phyloP scores from a whole-genome alignment of 2,329 filamentous ascomycete species.

The Chaetomium sp. region DNA sequence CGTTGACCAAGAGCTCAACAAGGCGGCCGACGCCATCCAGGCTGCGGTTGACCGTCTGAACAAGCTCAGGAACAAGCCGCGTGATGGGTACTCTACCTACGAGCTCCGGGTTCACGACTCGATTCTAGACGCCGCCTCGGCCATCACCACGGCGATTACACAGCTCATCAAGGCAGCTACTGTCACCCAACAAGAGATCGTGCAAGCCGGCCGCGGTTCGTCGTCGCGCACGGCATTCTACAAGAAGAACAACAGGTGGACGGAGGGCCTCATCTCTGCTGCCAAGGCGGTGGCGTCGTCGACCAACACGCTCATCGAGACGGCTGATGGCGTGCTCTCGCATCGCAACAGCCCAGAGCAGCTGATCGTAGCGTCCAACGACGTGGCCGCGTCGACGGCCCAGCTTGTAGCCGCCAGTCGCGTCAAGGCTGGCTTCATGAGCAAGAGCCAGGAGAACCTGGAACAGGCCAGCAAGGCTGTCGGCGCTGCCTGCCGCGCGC shows the following conservation, averaged over 20 bases:
- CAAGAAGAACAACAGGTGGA: slow-evolving; percentile 99
- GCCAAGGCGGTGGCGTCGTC: slow-evolving; percentile 92
- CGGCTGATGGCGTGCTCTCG: slow-evolving; percentile 89
- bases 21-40: slow-evolving; percentile 91
- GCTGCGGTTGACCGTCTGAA: slow-evolving; percentile 82
- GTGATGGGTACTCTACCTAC: slow-evolving; percentile 91
- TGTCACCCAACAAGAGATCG: slow-evolving; percentile 90
- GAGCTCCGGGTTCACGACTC: slow-evolving; percentile 94
- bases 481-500: slow-evolving; percentile 73
- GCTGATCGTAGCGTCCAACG: slow-evolving; percentile 94
- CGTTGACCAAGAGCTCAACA: slow-evolving; percentile 84
- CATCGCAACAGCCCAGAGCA: slow-evolving; percentile 92
- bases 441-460: slow-evolving; percentile 86
- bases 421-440: slow-evolving; percentile 98
- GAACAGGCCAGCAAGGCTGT: slow-evolving; percentile 92
- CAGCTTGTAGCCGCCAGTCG: slow-evolving; percentile 92
- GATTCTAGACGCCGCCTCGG: slow-evolving; percentile 86
- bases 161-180: slow-evolving; percentile 93
- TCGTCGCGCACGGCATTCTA: slow-evolving; percentile 91
- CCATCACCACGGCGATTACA: slow-evolving; percentile 89
- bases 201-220: slow-evolving; percentile 81
- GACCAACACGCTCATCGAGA: slow-evolving; percentile 96
- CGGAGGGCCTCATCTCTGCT: slow-evolving; percentile 91
- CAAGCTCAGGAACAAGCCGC: slow-evolving; percentile 93
- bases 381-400: slow-evolving; percentile 91